Evolutionary conservation across 108 stramenopile species (phyloP).

Genomic region (Pseudonitzschia pungens): DNA sequence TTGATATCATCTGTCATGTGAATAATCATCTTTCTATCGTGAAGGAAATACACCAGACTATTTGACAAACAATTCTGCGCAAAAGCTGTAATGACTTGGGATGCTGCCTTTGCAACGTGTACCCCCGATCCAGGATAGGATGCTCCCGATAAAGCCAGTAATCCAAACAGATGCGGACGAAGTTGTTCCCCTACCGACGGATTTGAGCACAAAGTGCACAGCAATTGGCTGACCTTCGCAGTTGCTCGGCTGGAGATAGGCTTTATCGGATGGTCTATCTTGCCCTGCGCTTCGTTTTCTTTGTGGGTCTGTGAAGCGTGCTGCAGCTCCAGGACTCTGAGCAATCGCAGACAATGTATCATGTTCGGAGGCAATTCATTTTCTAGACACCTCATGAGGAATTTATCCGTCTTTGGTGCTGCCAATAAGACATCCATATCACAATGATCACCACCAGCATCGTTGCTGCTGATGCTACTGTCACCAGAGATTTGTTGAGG

Average conservation of each 20-base stretch:
- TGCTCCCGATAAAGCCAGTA: conserved; percentile 86
- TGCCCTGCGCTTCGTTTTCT: conserved; percentile 25
- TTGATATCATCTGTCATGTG: conserved; percentile 95
- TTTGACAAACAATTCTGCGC: conserved; percentile 72
- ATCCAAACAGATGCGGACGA: conserved; percentile 89
- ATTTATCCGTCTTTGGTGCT: conserved; percentile 73
- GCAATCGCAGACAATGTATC: conserved; percentile 90
- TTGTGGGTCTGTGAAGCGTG: conserved; percentile 57
- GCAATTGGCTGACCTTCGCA: conserved; percentile 71
- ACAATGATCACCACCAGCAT: conserved; percentile 25
- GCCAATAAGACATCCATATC: conserved; percentile 72
- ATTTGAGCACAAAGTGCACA: conserved; percentile 82
- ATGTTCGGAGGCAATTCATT: conserved; percentile 94
- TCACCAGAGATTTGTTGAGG: conserved; percentile 14
- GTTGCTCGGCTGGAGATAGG: conserved; percentile 57
- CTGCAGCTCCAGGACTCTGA: conserved; percentile 92
- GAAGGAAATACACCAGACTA: conserved; percentile 89
- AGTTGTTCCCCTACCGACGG: conserved; percentile 88
- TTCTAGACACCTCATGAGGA: conserved; percentile 88
- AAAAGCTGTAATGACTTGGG: conserved; percentile 85
- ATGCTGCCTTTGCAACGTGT: conserved; percentile 85
- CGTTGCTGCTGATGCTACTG: background rate
- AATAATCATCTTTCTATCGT: conserved; percentile 91
- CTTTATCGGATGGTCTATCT: conserved; percentile 19
- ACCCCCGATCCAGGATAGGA: conserved; percentile 83